phyloP scores from a whole-genome alignment of 139 green algal genomes.

The Tetradesmus lagerheimii region DNA sequence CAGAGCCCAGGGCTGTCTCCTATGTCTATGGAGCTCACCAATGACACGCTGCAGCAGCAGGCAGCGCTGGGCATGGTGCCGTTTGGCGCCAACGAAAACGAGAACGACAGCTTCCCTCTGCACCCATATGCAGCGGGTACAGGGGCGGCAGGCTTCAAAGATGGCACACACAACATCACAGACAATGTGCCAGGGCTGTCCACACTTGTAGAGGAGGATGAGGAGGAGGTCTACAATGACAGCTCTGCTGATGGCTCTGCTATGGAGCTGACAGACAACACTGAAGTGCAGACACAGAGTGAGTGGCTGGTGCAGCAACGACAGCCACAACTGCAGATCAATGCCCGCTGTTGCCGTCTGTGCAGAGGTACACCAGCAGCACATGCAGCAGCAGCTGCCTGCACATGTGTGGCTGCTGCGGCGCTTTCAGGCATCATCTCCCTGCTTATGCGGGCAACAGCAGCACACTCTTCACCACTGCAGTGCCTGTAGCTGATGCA shows the following conservation, averaged over 20 bases:
- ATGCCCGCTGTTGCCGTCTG: neutral
- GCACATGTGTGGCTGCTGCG: neutral
- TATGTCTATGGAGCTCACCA: constrained; percentile 73
- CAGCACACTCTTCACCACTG: neutral
- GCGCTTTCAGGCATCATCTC: neutral
- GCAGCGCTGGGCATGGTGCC: constrained; percentile 42
- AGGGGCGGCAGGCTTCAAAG: neutral
- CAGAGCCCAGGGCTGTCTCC: constrained; percentile 36
- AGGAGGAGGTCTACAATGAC: constrained; percentile 58
- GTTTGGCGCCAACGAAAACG: neutral
- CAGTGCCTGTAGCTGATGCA: neutral
- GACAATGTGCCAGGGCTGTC: constrained; percentile 75
- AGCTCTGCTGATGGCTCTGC: neutral
- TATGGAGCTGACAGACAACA: constrained; percentile 48
- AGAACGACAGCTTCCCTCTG: constrained; percentile 27
- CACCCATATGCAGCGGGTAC: neutral
- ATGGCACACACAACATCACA: constrained; percentile 76
- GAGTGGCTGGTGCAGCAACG: neutral
- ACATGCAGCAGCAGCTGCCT: neutral
- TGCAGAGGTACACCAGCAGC: neutral
- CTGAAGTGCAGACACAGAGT: neutral
- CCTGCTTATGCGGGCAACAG: neutral
- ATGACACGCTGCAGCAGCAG: constrained; percentile 58
- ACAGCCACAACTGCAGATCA: neutral
- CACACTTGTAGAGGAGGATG: constrained; percentile 81